Percentiles rank a stretch among this genome's conserved stretches.
Conservation (phyloP, 208 protist genomes). For the Trypanosoma grayi region DNA sequence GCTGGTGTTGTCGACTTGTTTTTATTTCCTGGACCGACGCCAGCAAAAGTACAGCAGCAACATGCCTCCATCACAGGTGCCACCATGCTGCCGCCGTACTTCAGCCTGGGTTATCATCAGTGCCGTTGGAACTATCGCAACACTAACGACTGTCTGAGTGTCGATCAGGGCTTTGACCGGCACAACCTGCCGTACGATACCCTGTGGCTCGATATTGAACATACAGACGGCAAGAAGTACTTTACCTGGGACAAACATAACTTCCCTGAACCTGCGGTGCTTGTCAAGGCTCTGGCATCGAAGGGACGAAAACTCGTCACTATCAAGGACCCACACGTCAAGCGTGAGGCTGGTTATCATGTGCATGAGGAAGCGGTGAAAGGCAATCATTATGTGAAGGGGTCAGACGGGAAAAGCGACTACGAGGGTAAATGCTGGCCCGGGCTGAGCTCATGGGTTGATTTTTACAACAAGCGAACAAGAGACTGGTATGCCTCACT, state of each 20-base stretch:
- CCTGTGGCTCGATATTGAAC: constrained; percentile 99
- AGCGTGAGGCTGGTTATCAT: constrained; percentile 78
- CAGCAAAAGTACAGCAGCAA: constrained; percentile 86
- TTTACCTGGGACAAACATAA: constrained; percentile 97
- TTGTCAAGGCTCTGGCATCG: constrained; percentile 85
- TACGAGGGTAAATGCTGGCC: constrained; percentile 98
- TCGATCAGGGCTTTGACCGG: constrained; percentile 93
- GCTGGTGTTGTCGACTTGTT: constrained; percentile 96
- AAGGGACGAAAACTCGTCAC: constrained; percentile 96
- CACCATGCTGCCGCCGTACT: constrained; percentile 95
- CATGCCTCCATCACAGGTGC: constrained; percentile 93
- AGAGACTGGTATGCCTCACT: constrained; percentile 92
- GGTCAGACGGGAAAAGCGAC: constrained; percentile 40
- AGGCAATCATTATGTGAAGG: constrained; percentile 90
- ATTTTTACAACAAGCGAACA: constrained; percentile 92
- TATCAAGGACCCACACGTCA: constrained; percentile 98
- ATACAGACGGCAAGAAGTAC: constrained; percentile 98
- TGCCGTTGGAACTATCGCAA: constrained; percentile 98
- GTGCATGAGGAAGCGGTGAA: constrained; percentile 79
- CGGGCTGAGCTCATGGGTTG: constrained; percentile 90
- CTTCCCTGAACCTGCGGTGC: constrained; percentile 93
- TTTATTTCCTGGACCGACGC: constrained; percentile 92
- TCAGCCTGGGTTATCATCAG: constrained; percentile 98
- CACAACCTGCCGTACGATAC: constrained; percentile 98
- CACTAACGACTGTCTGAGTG: constrained; percentile 86